These are phyloP conservation scores for Diophrys sp. DNA, from an alignment of 73 alveolate genomes.

Conservation along the genomic window DNA sequence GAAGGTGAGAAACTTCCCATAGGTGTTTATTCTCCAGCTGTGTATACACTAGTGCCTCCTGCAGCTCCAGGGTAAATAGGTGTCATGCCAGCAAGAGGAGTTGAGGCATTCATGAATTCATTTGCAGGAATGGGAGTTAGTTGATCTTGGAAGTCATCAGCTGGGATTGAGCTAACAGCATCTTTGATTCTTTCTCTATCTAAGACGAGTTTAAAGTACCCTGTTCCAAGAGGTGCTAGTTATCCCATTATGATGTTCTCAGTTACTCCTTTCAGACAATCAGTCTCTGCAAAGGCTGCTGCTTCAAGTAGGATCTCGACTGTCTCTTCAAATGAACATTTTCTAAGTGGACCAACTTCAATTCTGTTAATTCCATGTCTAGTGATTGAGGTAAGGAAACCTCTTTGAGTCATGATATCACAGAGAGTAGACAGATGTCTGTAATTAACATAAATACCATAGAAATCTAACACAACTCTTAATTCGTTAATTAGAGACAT, in stretches of 20 bases:
- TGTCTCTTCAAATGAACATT: constrained; percentile 97
- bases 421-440: constrained; percentile 93
- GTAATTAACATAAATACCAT: constrained; percentile 92
- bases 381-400: constrained; percentile 95
- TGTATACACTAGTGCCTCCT: background rate
- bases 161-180: constrained; percentile 21
- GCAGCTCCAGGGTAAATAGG: constrained; percentile 2
- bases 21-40: background rate
- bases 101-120: constrained; percentile 6
- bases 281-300: constrained; percentile 95
- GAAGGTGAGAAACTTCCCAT: background rate
- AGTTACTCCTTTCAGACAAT: constrained; percentile 87
- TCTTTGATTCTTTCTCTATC: constrained; percentile 72
- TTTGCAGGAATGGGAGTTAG: background rate
- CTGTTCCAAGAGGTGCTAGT: constrained; percentile 92
- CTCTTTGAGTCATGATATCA: constrained; percentile 98
- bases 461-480: constrained; percentile 85
- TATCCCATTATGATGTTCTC: constrained; percentile 97
- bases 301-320: constrained; percentile 99
- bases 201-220: constrained; percentile 77
- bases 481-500: constrained; percentile 80
- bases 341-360: constrained; percentile 94
- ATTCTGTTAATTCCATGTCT: constrained; percentile 97
- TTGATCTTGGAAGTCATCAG: constrained; percentile 7
- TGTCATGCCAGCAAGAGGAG: constrained; percentile 11